Percentiles rank a stretch among this genome's conserved stretches.
phyloP scores from a whole-genome alignment of 371 early-diverging fungal genomes.

The Saksenaea oblongispora region DNA sequence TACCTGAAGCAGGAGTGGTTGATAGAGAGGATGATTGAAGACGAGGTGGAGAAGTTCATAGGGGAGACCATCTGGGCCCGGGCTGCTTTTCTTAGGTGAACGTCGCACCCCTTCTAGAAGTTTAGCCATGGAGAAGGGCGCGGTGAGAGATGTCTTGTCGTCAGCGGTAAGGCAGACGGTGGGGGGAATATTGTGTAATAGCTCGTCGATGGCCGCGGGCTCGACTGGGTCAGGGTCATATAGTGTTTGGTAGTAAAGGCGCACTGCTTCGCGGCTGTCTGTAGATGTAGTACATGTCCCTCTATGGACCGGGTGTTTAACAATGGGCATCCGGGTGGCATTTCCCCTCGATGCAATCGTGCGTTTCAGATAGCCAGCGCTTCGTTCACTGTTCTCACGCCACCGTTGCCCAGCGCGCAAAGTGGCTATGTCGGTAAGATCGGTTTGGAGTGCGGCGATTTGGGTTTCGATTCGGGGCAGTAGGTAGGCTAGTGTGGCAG shows the following conservation, averaged over 20 bases:
- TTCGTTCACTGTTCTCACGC: neutral
- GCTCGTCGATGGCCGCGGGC: neutral
- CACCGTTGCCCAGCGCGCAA: neutral
- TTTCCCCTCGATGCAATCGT: neutral
- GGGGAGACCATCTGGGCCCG: conserved; percentile 15
- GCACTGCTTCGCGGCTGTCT: no score
- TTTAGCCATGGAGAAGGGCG: neutral
- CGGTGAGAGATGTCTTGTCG: neutral
- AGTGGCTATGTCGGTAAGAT: neutral
- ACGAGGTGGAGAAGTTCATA: neutral
- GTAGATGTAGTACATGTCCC: neutral
- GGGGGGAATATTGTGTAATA: neutral
- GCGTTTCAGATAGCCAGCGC: neutral
- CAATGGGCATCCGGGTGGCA: no score
- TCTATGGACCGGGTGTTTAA: no score
- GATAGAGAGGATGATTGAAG: neutral
- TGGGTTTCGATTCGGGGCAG: conserved; percentile 2
- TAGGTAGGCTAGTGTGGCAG: neutral
- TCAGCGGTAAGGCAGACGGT: neutral
- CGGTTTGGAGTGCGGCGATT: conserved; percentile 1
- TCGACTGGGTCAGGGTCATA: neutral
- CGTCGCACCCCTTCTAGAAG: neutral
- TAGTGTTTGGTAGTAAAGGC: neutral
- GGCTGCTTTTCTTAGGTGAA: neutral
- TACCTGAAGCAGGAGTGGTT: neutral